Base-by-base conservation (phyloP, 2,329 filamentous ascomycete genomes). In the Colletotrichum falcatum region DNA sequence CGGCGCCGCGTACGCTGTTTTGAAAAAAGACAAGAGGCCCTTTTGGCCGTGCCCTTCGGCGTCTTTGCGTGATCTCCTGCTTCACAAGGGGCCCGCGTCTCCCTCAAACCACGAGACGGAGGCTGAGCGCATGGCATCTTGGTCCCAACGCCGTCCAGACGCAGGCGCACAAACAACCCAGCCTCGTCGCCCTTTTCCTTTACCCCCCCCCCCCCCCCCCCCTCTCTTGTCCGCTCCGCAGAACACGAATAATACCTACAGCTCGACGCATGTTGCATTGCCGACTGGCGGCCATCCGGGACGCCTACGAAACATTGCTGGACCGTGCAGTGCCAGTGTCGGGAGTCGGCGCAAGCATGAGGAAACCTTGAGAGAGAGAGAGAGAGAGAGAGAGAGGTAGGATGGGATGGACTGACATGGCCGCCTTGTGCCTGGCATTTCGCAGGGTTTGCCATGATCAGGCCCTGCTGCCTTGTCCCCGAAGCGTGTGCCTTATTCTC, bases 281-380 rank as follows among this genome's bases (percentile, higher is more conserved):
- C 60, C 58, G 66, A 59, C 61, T 68, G 66, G 44, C 60, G 54
- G 62, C 55, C 28, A 54, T 42, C 26, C 35, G 28, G 28, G 39
- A 44, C 51, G 64, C 56, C 58, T 68, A 58, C 64, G 56, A 62
- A 68, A 59, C 67, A 53, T 35, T 20, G 48, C 30, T 64, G 64
- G 65, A 60, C 51, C 64, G 68, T 59, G 68, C 65, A 39, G 55
- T 70, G 53, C 51, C 58, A 63, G 62, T 23, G 39, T 61, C 39
- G 26, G 23, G 23, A 7, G n/a, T n/a, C n/a, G n/a, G n/a, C n/a
- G 42, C 33, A 30, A 51, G 28, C 49, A 23, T 28, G 28, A n/a
- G 35, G 35, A 49, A 35, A 11, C 8, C 30, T 42, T 7, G 5
- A 12, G 14, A 42, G 18, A 42, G 5, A 18, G n/a, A n/a, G n/a